Evolutionary conservation across 2,329 filamentous ascomycete genomes (phyloP).

Genomic region (Colletotrichum acutatum): DNA sequence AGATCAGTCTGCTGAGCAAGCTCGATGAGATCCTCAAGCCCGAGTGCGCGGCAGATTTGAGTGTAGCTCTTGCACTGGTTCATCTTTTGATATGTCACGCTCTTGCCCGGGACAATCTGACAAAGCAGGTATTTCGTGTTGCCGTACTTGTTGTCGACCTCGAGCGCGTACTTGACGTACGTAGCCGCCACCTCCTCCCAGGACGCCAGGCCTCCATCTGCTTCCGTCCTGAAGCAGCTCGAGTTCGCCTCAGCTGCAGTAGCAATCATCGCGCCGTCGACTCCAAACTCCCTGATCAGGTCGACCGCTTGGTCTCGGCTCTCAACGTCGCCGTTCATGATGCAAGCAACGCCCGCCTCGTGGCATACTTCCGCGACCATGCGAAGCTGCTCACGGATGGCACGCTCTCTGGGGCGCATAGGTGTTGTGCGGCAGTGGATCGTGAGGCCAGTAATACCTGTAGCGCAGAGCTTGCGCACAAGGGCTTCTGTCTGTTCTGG

Average conservation of each 20-base stretch:
- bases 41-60: conserved; percentile 74
- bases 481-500: conserved; percentile 80
- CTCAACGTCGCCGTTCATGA: conserved; percentile 95
- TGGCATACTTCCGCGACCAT: conserved; percentile 87
- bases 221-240: conserved; percentile 80
- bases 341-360: conserved; percentile 86
- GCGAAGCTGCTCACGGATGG: conserved; percentile 84
- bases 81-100: conserved; percentile 69
- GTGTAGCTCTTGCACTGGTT: conserved; percentile 76
- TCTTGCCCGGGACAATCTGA: conserved; percentile 87
- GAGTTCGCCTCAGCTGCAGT: conserved; percentile 91
- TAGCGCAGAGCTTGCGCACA: conserved; percentile 81
- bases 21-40: conserved; percentile 70
- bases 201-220: conserved; percentile 74
- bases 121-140: conserved; percentile 94
- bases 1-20: conserved; percentile 74
- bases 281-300: conserved; percentile 82
- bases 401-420: conserved; percentile 91
- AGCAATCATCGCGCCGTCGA: conserved; percentile 97
- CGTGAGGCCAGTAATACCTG: conserved; percentile 91
- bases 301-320: conserved; percentile 76
- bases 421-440: conserved; percentile 96
- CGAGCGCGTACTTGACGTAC: conserved; percentile 79
- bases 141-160: conserved; percentile 85
- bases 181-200: conserved; percentile 83